Evolutionary conservation across 1,139 yeast species (phyloP), one percentile per base, ranked within the genome.

Genomic region (Debaryomyces psychrophilus): DNA sequence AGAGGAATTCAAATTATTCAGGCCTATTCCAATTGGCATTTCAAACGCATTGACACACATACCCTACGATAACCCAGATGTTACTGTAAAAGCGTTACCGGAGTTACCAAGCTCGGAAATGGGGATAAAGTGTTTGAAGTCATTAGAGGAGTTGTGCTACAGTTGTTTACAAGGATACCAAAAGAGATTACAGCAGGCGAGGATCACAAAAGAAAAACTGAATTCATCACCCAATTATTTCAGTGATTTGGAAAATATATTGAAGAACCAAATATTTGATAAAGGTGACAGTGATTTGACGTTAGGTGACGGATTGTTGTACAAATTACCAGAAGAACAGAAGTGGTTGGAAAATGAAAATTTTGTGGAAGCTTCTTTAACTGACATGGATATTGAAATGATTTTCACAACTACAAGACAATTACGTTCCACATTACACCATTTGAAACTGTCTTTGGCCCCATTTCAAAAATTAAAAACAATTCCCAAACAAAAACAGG

Each of bases 111-210:
- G 59, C 4, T 47, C 56, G 2, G 61, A 64, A 22, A 55, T 59
- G 11, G 67, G 73, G 2, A 35, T 60, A 14, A 72, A 69, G 38
- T 67, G 78, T 38, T 53, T 77, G 26, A 65, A 62, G 42, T 58
- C 70, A 15, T 61, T 80, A 34, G 73, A 69, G 37, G 45, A 58
- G 0, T 62, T 79, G 41, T 62, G 73, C 39, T 44, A 52, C 5
- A 73, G 69, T 44, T 73, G 85, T 11, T 59, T 73, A 9, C 68
- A 68, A 17, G 79, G 83, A 0, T 81, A 82, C 54, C 71, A 73
- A 45, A 76, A 71, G 49, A 71, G 76, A 44, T 57, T 80, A 44
- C 70, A 64, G 17, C 76, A 65, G 47, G 77, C 82, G 1, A 62
- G 67, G 43, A 35, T 58, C 36, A 83, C 75, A 48, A 61, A 52